These are phyloP conservation scores for Bombardia bombarda DNA, from an alignment of 495 filamentous ascomycete species.

Conservation along the genomic window DNA sequence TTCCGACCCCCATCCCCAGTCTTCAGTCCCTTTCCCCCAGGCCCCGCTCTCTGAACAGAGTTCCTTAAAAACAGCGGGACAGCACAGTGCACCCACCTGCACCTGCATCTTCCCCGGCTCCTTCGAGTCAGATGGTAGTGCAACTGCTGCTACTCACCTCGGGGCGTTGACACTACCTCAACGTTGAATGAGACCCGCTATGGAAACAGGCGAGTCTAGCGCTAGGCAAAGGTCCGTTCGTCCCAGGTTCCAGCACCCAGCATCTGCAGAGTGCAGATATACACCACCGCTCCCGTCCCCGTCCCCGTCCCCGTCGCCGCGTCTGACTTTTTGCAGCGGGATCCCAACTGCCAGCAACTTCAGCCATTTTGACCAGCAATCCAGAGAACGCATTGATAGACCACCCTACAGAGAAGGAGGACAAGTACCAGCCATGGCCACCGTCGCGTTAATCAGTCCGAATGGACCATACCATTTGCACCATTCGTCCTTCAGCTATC, in stretches of 20 bases:
- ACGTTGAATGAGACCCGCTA: constrained; percentile 31
- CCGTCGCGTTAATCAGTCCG: constrained; percentile 39
- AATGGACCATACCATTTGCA: constrained; percentile 29
- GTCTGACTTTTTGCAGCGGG: constrained; percentile 18
- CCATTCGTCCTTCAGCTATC: constrained; percentile 28
- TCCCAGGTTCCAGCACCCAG: neutral
- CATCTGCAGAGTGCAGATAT: too few species aligned
- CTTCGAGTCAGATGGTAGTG: constrained; percentile 8
- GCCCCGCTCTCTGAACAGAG: neutral
- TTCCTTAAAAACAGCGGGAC: neutral
- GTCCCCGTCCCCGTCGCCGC: neutral
- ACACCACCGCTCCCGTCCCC: neutral
- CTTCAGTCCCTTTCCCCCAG: neutral
- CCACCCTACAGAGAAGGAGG: constrained; percentile 29
- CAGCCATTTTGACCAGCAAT: constrained; percentile 27
- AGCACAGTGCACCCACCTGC: neutral
- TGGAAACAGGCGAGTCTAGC: constrained; percentile 44
- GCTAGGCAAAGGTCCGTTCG: constrained; percentile 38
- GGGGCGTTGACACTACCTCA: constrained; percentile 6
- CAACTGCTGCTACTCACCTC: constrained; percentile 10
- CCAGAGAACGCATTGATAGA: constrained; percentile 25
- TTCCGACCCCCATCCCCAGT: neutral
- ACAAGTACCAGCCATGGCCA: constrained; percentile 38
- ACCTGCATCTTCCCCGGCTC: neutral
- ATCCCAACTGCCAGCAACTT: constrained; percentile 22